Evolutionary conservation across 331 rosid species (phyloP).

Genomic region (Pyracantha coccinea): DNA sequence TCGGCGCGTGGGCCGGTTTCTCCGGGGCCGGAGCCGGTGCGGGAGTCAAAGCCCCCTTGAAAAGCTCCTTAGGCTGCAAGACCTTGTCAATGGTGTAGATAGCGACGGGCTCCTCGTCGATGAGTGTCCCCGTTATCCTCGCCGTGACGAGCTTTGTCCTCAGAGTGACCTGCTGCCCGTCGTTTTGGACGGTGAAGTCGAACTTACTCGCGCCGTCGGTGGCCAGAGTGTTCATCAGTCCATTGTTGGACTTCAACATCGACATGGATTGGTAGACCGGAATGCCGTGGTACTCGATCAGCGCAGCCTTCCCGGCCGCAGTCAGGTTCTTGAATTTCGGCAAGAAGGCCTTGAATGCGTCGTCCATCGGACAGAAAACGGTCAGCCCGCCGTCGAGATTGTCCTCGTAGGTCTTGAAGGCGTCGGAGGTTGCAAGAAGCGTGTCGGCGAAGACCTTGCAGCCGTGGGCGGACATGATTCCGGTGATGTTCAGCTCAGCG

Average conservation of each 20-base stretch:
- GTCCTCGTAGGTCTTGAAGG: conserved; percentile 33
- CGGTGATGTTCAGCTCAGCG: conserved; percentile 41
- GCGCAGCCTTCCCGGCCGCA: conserved; percentile 35
- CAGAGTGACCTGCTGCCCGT: conserved; percentile 63
- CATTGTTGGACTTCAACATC: conserved; percentile 65
- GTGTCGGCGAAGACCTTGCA: conserved; percentile 77
- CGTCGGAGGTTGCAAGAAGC: conserved; percentile 32
- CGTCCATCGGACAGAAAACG: conserved; percentile 72
- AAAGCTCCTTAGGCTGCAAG: conserved; percentile 58
- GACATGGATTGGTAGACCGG: conserved; percentile 58
- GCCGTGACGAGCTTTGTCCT: conserved; percentile 57
- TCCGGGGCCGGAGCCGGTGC: conserved; percentile 62
- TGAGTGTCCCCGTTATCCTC: conserved; percentile 55
- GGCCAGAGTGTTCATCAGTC: conserved; percentile 64
- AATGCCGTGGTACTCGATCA: conserved; percentile 64
- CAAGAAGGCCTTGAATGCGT: conserved; percentile 59
- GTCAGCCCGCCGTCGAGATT: conserved; percentile 54
- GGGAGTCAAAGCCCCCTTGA: conserved; percentile 47
- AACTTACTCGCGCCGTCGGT: conserved; percentile 70
- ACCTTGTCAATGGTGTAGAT: conserved; percentile 64
- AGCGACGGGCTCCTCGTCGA: conserved; percentile 73
- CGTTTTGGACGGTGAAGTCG: conserved; percentile 76
- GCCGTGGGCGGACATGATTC: conserved; percentile 71
- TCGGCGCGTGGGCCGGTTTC: conserved; percentile 45
- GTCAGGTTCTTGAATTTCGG: conserved; percentile 78